Evolutionary conservation across 805 yeast species (phyloP).

Genomic region (Candida parachauliodes): DNA sequence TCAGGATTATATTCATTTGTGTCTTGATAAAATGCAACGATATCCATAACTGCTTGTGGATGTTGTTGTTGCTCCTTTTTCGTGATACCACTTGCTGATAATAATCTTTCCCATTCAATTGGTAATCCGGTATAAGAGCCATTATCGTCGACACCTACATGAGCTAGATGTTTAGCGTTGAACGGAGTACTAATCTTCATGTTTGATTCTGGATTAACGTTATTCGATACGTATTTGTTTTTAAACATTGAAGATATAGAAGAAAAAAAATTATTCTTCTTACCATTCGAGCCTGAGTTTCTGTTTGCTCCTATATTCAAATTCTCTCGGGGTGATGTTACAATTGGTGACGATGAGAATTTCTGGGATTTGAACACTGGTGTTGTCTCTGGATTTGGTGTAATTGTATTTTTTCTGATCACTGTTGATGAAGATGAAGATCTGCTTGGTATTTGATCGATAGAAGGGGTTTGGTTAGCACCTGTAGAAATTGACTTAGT

Average conservation of each 20-base stretch:
- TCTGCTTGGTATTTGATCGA: neutral
- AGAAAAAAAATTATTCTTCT: constrained; percentile 3
- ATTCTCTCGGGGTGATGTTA: constrained; percentile 5
- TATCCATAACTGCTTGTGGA: constrained; percentile 92
- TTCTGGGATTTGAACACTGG: constrained; percentile 8
- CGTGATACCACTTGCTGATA: constrained; percentile 84
- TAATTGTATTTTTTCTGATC: constrained; percentile 9
- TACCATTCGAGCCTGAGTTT: constrained; percentile 2
- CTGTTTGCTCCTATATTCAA: constrained; percentile 4
- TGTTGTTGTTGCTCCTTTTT: constrained; percentile 84
- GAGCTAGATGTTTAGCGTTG: constrained; percentile 86
- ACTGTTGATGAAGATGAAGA: constrained; percentile 14
- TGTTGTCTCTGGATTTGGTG: constrained; percentile 8
- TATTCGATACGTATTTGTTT: constrained; percentile 18
- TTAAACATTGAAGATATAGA: constrained; percentile 51
- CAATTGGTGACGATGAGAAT: constrained; percentile 4
- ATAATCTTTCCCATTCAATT: constrained; percentile 81
- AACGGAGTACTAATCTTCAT: constrained; percentile 85
- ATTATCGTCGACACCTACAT: constrained; percentile 85
- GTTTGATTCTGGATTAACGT: constrained; percentile 19
- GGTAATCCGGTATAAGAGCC: constrained; percentile 94
- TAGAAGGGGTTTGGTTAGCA: constrained; percentile 1
- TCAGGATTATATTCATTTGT: constrained; percentile 38
- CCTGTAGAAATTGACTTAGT: neutral
- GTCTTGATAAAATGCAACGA: constrained; percentile 79